These are phyloP conservation scores for Ustilago curta DNA, from an alignment of 1,284 basidiomycete genomes.

Conservation along the genomic window DNA sequence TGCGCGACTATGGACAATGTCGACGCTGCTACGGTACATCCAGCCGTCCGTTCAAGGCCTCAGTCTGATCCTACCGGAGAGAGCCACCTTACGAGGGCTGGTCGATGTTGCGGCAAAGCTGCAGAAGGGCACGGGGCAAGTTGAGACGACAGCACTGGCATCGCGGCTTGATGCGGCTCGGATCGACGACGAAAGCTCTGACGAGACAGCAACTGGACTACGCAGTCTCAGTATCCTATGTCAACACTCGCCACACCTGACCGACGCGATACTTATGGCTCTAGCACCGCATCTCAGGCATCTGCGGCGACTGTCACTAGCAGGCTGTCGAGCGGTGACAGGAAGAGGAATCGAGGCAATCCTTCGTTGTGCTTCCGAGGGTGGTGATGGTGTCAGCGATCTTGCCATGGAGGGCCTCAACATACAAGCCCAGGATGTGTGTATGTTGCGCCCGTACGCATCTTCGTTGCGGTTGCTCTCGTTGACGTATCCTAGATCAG, in stretches of 20 bases:
- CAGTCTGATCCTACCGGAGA: conserved; percentile 51
- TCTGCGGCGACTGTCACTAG: conserved; percentile 53
- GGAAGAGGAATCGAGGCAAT: conserved; percentile 52
- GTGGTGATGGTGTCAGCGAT: conserved; percentile 29
- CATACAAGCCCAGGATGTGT: conserved; percentile 34
- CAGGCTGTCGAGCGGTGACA: conserved; percentile 60
- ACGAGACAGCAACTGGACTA: conserved; percentile 16
- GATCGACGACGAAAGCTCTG: not conserved
- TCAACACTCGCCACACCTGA: conserved; percentile 57
- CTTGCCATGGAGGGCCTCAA: conserved; percentile 63
- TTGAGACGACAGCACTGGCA: not conserved
- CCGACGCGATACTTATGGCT: conserved; percentile 45
- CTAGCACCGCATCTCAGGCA: conserved; percentile 46
- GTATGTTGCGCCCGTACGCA: conserved; percentile 28
- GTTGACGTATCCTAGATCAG: conserved; percentile 55
- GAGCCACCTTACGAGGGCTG: conserved; percentile 26
- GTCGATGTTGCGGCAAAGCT: conserved; percentile 46
- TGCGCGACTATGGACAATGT: conserved; percentile 55
- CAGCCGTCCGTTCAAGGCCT: conserved; percentile 31
- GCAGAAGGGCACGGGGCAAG: not conserved
- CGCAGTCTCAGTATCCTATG: conserved; percentile 48
- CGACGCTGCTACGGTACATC: conserved; percentile 39
- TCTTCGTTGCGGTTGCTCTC: conserved; percentile 35
- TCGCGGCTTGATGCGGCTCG: conserved; percentile 6
- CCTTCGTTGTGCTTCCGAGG: conserved; percentile 25